These are phyloP conservation scores for Sisymbrium altissimum DNA, from an alignment of 345 rosid genomes.

Conservation along the genomic window DNA sequence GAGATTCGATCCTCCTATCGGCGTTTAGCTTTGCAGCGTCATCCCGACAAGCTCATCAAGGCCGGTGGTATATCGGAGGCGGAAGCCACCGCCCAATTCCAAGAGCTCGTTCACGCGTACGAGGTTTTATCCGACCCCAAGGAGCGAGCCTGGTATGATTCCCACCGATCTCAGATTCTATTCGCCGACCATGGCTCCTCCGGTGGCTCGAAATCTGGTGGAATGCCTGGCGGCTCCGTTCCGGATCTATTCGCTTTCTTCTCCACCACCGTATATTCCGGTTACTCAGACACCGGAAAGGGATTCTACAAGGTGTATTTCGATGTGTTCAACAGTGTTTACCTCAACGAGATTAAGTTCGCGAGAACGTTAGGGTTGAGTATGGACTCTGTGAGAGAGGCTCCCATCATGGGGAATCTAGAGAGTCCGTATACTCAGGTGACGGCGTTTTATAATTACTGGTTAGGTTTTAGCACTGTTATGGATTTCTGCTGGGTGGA, in stretches of 20 bases:
- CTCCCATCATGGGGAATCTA: slow-evolving; percentile 87
- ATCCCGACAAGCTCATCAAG: slow-evolving; percentile 92
- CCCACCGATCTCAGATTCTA: slow-evolving; percentile 90
- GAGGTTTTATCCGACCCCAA: slow-evolving; percentile 87
- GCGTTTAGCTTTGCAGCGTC: slow-evolving; percentile 86
- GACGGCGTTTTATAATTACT: slow-evolving; percentile 78
- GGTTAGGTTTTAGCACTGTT: slow-evolving; percentile 77
- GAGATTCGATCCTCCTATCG: slow-evolving; percentile 80
- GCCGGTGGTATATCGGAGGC: slow-evolving; percentile 70
- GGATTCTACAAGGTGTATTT: slow-evolving; percentile 85
- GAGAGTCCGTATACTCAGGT: slow-evolving; percentile 71
- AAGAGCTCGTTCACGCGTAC: slow-evolving; percentile 82
- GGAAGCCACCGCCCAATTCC: slow-evolving; percentile 90
- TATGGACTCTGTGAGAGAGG: slow-evolving; percentile 55
- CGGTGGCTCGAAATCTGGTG: slow-evolving; percentile 36
- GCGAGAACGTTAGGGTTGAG: slow-evolving; percentile 59
- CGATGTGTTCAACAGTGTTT: slow-evolving; percentile 64
- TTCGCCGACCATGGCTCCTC: slow-evolving; percentile 59
- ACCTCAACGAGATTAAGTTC: slow-evolving; percentile 57
- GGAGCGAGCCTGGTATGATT: slow-evolving; percentile 93
- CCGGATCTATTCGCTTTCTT: slow-evolving; percentile 79
- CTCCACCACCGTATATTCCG: slow-evolving; percentile 66
- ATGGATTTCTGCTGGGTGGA: slow-evolving; percentile 95
- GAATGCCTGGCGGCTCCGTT: slow-evolving; percentile 43
- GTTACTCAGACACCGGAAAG: slow-evolving; percentile 62